Base-by-base conservation (phyloP, 257 asterid genomes). In the Phtheirospermum japonicum region DNA sequence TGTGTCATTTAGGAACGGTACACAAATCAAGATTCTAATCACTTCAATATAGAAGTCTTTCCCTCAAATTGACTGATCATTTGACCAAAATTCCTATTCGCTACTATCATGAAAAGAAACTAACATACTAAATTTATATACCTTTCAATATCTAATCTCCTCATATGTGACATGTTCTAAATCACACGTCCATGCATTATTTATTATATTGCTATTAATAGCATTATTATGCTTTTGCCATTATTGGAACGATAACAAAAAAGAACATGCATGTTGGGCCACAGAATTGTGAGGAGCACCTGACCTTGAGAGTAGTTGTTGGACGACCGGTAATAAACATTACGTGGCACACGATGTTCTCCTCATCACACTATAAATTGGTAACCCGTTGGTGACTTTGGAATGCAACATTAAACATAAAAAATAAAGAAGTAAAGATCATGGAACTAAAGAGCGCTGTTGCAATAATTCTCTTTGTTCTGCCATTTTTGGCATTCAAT, bases 401-500 rank as follows among this genome's bases (percentile, higher is more conserved):
- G 2, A 23, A 14, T 8, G 26, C 17, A 0, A 12, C 49, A 42
- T 2, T 9, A 42, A 42, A 42, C 17, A 36, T 1, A 33, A 2
- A 48, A n/a, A 8, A 48, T 6, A 7, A 4, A 20, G 2, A 36
- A 45, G 13, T 42, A 42, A 12, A 42, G 18, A 66, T 4, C 30
- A 69, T 70, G 75, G 75, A 46, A 46, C 59, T 23, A 45, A 70
- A 70, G 14, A 10, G 3, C 2, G 0, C 7, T 51, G 14, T 17
- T 51, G n/a, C 12, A 2, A 0, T 10, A 6, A 28, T 53, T 48
- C 37, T 72, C 20, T 5, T 57, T 4, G 2, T 73, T 26, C 42
- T 64, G 16, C 51, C 69, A 57, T 45, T 56, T 18, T 49, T 63
- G 63, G 62, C 59, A 16, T 19, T 42, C 18, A 0, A 42, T 13